Base-by-base conservation (phyloP, 2,329 filamentous ascomycete species). In the Pleomassaria siparia region DNA sequence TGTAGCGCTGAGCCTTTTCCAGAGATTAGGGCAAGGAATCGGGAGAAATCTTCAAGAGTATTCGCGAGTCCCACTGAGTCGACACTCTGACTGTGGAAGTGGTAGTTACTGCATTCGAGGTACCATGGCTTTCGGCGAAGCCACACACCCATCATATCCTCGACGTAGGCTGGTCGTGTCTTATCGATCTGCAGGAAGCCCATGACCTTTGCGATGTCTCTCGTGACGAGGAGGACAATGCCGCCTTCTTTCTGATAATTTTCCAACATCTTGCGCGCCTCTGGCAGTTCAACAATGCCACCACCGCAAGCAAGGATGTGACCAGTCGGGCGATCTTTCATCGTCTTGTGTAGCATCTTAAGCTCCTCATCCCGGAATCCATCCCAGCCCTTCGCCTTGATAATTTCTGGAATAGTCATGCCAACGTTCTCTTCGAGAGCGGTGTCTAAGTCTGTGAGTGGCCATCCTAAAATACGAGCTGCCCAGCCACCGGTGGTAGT, bases 281-380 rank as follows among this genome's bases (percentile, higher is more conserved):
- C 86, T 1, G 87, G 82, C 0, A 83, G 88, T 69, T 99, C 94
- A 10, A 99, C 91, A 24, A 99, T 82, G 24, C 94, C 94, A 35
- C 94, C 94, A 44, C 94, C 94, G 57, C 92, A 97, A 1, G 94
- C 94, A 66, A 99, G 91, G 52, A 99, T 82, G 63, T 95, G 79
- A 3, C 87, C 87, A 2, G 79, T 81, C 2, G 88, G 77, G 59
- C 88, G 87, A 46, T 91, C 89, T 44, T 83, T 81, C 67, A 95
- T 83, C 22, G 89, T 81, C 33, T 85, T 82, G 54, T 83, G 80
- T 6, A 99, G 76, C 5, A 96, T 76, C 2, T 82, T 81, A 8
- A 92, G 72, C 68, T 99, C 94, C 18, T 87, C 85, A 21, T 82
- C 79, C 44, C 94, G 82, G 76, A 99, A 99, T 1, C 85, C 88